Base-by-base conservation (phyloP, 306 rosid genomes). In the Dalbergia oliveri region DNA sequence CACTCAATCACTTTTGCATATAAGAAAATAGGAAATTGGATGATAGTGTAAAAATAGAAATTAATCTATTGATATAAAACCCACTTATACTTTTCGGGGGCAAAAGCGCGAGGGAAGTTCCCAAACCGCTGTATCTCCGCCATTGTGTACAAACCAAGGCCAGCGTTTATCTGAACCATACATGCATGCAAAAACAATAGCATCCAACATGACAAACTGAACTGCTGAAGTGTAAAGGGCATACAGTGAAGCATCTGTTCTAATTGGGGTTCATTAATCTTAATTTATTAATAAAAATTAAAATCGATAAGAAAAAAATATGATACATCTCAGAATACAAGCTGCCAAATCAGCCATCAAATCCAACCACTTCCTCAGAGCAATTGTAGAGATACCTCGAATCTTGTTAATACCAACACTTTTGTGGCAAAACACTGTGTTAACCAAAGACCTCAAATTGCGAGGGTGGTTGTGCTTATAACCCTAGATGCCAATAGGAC, bases 311-410 rank as follows among this genome's bases (percentile, higher is more conserved):
- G 21, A 33, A 43, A 3, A n/a, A 54, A 4, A 53, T n/a, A 79
- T 60, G 53, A 43, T 66, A 83, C 85, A 86, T 67, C 70, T 79
- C 68, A 71, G 64, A 53, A 66, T 72, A 54, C 3, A 72, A 73
- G 83, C 75, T 65, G 82, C 79, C 5, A 76, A 71, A 44, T 66
- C 75, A 76, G 83, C 75, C 78, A 60, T 72, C 89, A 75, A 79
- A 71, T 58, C 50, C 70, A 73, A 83, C 18, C 72, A 33, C 69
- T 67, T 23, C 63, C 67, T 18, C 62, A 16, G 16, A 16, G 81
- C 76, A 19, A 9, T 26, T 37, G 67, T 54, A 61, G 81, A 67
- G 66, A 74, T 67, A 66, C 53, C 70, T 23, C 14, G 39, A 76
- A 75, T 43, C 70, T 76, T 72, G 26, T 60, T 65, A 44, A 31